Evolutionary conservation across 345 rosid species (phyloP), one percentile per base, ranked within the genome.

Genomic region (Populus deltoides): DNA sequence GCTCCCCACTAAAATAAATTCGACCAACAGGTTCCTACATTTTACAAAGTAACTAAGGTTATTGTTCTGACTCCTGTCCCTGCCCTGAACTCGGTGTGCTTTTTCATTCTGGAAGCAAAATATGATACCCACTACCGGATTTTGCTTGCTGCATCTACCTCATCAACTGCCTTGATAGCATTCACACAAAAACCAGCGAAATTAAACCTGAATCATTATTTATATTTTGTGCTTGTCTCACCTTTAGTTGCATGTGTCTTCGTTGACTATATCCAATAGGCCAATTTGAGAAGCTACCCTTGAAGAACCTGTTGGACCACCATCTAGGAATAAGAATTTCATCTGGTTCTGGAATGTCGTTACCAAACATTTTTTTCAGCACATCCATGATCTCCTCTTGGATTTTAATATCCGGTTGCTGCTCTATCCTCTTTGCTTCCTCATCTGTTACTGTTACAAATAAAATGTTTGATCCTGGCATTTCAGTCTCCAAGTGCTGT

Each of bases 271-370:
- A 76, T 4, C 75, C 53, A 70, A 29, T 38, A 17, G 83, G 83
- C 79, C 79, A 80, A 31, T 70, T 80, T 3, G 79, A 75, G 57
- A 59, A 80, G 74, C 75, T 75, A 13, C 83, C 83, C 47, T 39
- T 45, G 75, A 25, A 75, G 59, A 80, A 75, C 43, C 76, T 70
- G 49, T 75, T 53, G 25, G 53, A 25, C 41, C 78, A 45, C 83
- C 83, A 80, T 66, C 78, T 75, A 4, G 83, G 83, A 41, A 80
- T 72, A 24, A 80, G 78, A 7, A 80, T 75, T 39, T 70, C 66
- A 16, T 20, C 65, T 5, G 83, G 71, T 12, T 70, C 20, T 33
- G 83, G 83, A n/a, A 80, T 70, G 39, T 38, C 20, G 22, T 61
- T 17, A 22, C 83, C 83, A 38, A 80, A 80, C 83, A 80, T 63